Evolutionary conservation across 2,329 filamentous ascomycete genomes (phyloP), one percentile per base, ranked within the genome.

Genomic region (Piedraia hortae): DNA sequence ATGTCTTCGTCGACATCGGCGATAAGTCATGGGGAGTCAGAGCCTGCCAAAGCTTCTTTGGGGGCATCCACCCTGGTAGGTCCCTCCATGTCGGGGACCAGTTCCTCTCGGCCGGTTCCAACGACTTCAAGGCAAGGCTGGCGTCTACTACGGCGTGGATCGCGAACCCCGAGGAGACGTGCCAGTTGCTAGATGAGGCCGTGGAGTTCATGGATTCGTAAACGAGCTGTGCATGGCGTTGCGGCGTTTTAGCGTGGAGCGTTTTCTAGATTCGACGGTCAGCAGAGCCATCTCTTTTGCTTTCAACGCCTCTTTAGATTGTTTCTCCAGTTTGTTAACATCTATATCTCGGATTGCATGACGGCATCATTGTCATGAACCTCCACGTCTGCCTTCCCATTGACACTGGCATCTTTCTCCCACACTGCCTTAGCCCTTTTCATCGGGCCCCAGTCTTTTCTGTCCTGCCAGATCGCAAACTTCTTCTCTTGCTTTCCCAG

Each of bases 111-210:
- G 82, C 82, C 3, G 80, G 80, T 0, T 77, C 78, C 9, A 97
- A 97, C 47, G 85, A 97, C 46, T 97, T 93, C 54, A 90, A 91
- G 52, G 85, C 82, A 5, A 58, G 82, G 14, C 62, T 78, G 35
- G 80, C 88, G 10, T 85, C 75, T 15, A 91, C 82, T 1, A 93
- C 85, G 11, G 80, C 82, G 1, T 97, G 85, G 85, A 89, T 97
- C 33, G 82, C 85, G 1, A 91, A 64, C 39, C 85, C 85, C 0
- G 55, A 59, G 1, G 85, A 97, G 54, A 97, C 85, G 14, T 75
- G 90, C 17, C 66, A 74, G 34, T 46, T 93, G 36, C 48, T 97
- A 28, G 78, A 91, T 37, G 85, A 93, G 51, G 51, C 90, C 40
- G 55, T 37, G 15, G 26, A 37, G 16, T 19, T 36, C 15, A 8